Conservation (phyloP, 2,329 filamentous ascomycete species). For the Alternaria novae-zelandiae region DNA sequence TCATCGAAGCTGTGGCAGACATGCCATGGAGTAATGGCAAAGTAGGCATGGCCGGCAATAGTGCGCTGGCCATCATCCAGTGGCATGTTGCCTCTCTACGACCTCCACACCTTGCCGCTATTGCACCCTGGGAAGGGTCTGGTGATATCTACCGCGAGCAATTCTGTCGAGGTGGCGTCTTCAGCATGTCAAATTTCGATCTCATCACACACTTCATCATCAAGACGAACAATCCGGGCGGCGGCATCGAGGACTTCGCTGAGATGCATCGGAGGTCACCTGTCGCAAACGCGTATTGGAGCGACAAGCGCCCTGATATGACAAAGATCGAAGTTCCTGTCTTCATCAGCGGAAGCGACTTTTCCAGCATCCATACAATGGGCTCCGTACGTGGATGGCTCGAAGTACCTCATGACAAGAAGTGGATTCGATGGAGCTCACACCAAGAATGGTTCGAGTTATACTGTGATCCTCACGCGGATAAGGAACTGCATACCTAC, state of each 20-base stretch:
- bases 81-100: slow-evolving; percentile 52
- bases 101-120: slow-evolving; percentile 50
- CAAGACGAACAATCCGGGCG: slow-evolving; percentile 3
- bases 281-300: slow-evolving; percentile 15
- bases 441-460: slow-evolving; percentile 27
- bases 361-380: slow-evolving; percentile 14
- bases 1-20: slow-evolving; percentile 37
- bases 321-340: slow-evolving; percentile 16
- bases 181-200: slow-evolving; percentile 4
- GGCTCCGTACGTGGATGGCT: slow-evolving; percentile 16
- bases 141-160: slow-evolving; percentile 25
- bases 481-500: slow-evolving; percentile 39
- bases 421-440: slow-evolving; percentile 9
- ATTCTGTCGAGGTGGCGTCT: slow-evolving; percentile 17
- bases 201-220: slow-evolving; percentile 7
- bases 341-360: slow-evolving; percentile 19
- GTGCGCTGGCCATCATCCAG: slow-evolving; percentile 49
- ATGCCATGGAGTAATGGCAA: slow-evolving; percentile 54
- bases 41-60: slow-evolving; percentile 54
- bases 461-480: slow-evolving; percentile 12
- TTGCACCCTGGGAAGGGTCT: slow-evolving; percentile 57
- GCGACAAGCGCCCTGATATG: slow-evolving; percentile 17
- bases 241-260: slow-evolving; percentile 4
- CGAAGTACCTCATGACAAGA: slow-evolving; percentile 6
- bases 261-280: slow-evolving; percentile 6